Percentiles rank a stretch among this genome's conserved stretches.
phyloP scores from a whole-genome alignment of 257 asterid species.

The Anisodus tanguticus region DNA sequence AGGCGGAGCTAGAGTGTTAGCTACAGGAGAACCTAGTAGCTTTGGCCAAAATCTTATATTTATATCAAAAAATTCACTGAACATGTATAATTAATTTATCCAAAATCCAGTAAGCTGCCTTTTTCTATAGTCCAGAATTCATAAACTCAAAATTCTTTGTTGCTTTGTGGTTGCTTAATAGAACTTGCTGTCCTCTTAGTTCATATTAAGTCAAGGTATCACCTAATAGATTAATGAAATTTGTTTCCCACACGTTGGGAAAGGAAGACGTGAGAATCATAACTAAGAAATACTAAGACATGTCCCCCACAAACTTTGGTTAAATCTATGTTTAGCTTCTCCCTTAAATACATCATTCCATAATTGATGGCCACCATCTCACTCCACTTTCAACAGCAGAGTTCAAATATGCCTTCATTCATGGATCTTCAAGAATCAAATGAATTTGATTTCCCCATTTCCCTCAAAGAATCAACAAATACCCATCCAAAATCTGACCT shows the following conservation, averaged over 20 bases:
- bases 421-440: constrained; percentile 21
- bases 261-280: constrained; percentile 27
- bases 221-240: not conserved
- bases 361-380: not conserved
- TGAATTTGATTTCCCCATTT: constrained; percentile 18
- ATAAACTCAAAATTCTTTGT: not conserved
- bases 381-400: not conserved
- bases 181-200: constrained; percentile 15
- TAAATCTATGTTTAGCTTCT: not conserved
- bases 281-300: constrained; percentile 21
- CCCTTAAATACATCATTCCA: constrained; percentile 8
- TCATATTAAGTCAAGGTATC: not conserved
- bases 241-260: constrained; percentile 23
- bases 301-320: constrained; percentile 23
- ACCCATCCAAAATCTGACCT: not conserved
- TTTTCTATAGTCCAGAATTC: too few species aligned
- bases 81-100: too few species aligned
- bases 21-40: not conserved
- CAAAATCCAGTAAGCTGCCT: too few species aligned
- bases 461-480: constrained; percentile 7
- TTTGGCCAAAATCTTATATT: not conserved
- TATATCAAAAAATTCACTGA: too few species aligned
- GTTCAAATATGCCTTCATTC: constrained; percentile 24
- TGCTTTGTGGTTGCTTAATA: not conserved
- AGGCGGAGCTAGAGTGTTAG: not conserved